Evolutionary conservation across 2,329 filamentous ascomycete genomes (phyloP).

Genomic region (Fusarium equiseti): DNA sequence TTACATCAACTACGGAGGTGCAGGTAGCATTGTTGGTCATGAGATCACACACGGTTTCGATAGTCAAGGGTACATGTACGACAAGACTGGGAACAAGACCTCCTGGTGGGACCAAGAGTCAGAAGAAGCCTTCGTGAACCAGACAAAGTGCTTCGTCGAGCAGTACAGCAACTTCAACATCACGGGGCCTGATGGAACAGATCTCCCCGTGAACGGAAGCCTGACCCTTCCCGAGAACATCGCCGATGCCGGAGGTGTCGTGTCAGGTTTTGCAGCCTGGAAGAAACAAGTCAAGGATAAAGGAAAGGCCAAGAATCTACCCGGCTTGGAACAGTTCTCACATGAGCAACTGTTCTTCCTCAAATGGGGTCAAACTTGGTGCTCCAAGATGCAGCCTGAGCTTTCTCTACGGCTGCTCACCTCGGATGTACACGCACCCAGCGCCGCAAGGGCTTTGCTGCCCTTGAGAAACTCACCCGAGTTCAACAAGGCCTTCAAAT

Average conservation of each 20-base stretch:
- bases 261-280: constrained; percentile 74
- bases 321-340: constrained; percentile 71
- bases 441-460: constrained; percentile 70
- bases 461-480: constrained; percentile 75
- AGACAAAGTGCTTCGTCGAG: constrained; percentile 74
- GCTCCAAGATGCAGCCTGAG: constrained; percentile 70
- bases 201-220: constrained; percentile 71
- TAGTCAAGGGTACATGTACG: constrained; percentile 72
- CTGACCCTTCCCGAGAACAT: constrained; percentile 78
- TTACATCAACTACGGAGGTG: constrained; percentile 77
- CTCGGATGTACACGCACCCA: constrained; percentile 74
- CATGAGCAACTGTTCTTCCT: constrained; percentile 79
- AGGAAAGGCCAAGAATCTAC: constrained; percentile 64
- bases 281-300: constrained; percentile 65
- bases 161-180: constrained; percentile 74
- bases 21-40: constrained; percentile 75
- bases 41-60: constrained; percentile 80
- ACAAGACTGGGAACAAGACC: constrained; percentile 72
- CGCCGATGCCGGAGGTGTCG: constrained; percentile 75
- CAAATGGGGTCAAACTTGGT: constrained; percentile 74
- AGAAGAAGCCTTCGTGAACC: constrained; percentile 67
- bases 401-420: constrained; percentile 64
- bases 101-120: constrained; percentile 76
- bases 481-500: constrained; percentile 76
- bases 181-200: constrained; percentile 64